Base-by-base conservation (phyloP, 2,329 filamentous ascomycete species). In the Magnaporthiopsis incrustans region DNA sequence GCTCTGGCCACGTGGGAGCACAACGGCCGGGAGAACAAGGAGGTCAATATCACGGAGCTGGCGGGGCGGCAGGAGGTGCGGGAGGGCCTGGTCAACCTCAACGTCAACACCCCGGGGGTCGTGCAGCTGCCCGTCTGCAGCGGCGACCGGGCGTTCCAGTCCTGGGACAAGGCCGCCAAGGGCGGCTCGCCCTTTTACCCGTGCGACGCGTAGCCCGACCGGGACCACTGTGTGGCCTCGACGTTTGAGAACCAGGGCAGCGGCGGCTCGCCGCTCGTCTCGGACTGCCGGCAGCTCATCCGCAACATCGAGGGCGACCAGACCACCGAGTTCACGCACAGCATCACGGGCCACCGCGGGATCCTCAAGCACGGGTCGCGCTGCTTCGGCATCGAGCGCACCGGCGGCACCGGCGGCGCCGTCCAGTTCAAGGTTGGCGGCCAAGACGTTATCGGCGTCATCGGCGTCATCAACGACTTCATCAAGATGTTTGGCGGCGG, bases 121-220 rank as follows among this genome's bases (percentile, higher is more conserved):
- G 69, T 78, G 57, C 71, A 69, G 10, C 69, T 78, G 1, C 77
- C 76, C 50, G 74, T 79, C 22, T 78, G 76, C 69, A 72, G 70
- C 62, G 65, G 72, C 35, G 70, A 73, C 11, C 66, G 67, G 7
- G 77, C 76, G 15, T 73, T 63, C 53, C 65, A 70, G 64, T 69
- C 71, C 30, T 78, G 75, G 75, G 61, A 73, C 6, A 68, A 67
- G 22, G 33, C 64, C 61, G 67, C 63, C 7, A 65, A 66, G 57
- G 68, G 64, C 63, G 62, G 64, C 38, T 68, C 65, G 57, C 60
- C 59, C 61, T 68, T 72, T 67, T 78, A 71, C 65, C 76, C 76
- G 1, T 78, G 77, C 69, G 68, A 73, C 66, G 64, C 70, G n/a
- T 64, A 67, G 32, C 67, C 66, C 62, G 66, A 69, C 38, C 66